These are phyloP conservation scores for Aotearoamyces nothofagi DNA, from an alignment of 2,329 filamentous ascomycete species.

Conservation along the genomic window DNA sequence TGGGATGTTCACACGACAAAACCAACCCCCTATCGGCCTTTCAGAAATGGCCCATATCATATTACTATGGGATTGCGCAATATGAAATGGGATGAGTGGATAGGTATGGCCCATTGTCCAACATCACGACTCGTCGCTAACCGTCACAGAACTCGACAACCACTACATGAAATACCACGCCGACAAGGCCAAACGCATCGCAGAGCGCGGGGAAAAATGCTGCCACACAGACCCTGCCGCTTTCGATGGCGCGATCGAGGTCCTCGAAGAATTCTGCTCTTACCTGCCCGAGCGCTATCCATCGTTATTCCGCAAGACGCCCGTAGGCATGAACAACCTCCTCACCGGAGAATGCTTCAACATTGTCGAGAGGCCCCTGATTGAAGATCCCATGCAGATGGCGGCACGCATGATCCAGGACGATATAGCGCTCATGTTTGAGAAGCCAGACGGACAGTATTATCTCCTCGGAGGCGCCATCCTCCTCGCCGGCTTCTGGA, in stretches of 20 bases:
- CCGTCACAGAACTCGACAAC: conserved; percentile 60
- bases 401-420: conserved; percentile 63
- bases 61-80: conserved; percentile 20
- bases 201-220: conserved; percentile 50
- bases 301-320: conserved; percentile 46
- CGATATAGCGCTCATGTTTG: conserved; percentile 73
- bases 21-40: conserved; percentile 19
- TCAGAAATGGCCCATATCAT: conserved; percentile 18
- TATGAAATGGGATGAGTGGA: conserved; percentile 21
- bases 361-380: conserved; percentile 43
- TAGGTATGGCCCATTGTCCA: conserved; percentile 15
- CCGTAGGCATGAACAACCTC: conserved; percentile 52
- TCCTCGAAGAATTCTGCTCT: conserved; percentile 55
- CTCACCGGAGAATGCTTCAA: conserved; percentile 61
- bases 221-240: conserved; percentile 55
- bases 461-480: conserved; percentile 66
- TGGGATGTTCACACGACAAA: conserved; percentile 18
- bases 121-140: too few relatives aligned
- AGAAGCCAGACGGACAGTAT: conserved; percentile 61
- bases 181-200: conserved; percentile 54
- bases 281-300: conserved; percentile 70
- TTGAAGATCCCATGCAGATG: conserved; percentile 67
- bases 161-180: conserved; percentile 59
- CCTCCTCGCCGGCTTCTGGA: conserved; percentile 71
- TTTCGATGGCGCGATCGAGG: conserved; percentile 56